Evolutionary conservation across 441 rosid genomes (phyloP).

Genomic region (Sinapis alba): DNA sequence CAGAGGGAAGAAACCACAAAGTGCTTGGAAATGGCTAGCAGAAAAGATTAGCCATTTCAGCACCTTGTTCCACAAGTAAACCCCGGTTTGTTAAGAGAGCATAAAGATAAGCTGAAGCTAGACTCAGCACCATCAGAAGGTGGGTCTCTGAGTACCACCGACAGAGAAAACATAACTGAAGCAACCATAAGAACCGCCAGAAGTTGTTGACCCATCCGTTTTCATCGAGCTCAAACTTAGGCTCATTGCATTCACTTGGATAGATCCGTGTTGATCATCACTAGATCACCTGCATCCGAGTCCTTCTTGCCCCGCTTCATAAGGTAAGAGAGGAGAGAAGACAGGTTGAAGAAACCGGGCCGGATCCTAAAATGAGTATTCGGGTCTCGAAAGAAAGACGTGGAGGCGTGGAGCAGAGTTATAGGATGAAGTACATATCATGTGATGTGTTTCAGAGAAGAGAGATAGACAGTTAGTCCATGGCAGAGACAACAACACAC

Average conservation of each 20-base stretch:
- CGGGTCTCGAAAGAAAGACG: not conserved
- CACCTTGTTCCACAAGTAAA: slow-evolving; percentile 63
- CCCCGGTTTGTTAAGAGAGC: slow-evolving; percentile 68
- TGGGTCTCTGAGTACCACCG: slow-evolving; percentile 47
- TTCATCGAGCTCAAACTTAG: slow-evolving; percentile 32
- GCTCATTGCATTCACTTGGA: not conserved
- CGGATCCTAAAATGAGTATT: slow-evolving; percentile 8
- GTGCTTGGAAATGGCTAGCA: slow-evolving; percentile 70
- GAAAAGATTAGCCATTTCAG: slow-evolving; percentile 61
- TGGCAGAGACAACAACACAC: slow-evolving; percentile 13
- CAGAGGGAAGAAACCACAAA: slow-evolving; percentile 59
- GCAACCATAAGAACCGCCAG: slow-evolving; percentile 35
- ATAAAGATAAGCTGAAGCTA: slow-evolving; percentile 67
- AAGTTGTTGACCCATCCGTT: slow-evolving; percentile 40
- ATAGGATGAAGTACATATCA: slow-evolving; percentile 18
- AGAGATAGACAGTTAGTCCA: not conserved
- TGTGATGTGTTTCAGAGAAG: slow-evolving; percentile 16
- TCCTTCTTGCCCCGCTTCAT: slow-evolving; percentile 42
- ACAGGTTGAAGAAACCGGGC: no score
- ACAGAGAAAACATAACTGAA: slow-evolving; percentile 47
- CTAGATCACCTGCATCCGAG: slow-evolving; percentile 21
- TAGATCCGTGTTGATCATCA: slow-evolving; percentile 3
- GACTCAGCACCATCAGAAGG: slow-evolving; percentile 48
- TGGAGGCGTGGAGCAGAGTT: not conserved
- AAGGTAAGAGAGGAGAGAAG: no score